Percentiles rank a stretch among this genome's conserved stretches.
These are phyloP conservation scores for Epichloe hybrida DNA, from an alignment of 2,329 filamentous ascomycete genomes.

Conservation along the genomic window DNA sequence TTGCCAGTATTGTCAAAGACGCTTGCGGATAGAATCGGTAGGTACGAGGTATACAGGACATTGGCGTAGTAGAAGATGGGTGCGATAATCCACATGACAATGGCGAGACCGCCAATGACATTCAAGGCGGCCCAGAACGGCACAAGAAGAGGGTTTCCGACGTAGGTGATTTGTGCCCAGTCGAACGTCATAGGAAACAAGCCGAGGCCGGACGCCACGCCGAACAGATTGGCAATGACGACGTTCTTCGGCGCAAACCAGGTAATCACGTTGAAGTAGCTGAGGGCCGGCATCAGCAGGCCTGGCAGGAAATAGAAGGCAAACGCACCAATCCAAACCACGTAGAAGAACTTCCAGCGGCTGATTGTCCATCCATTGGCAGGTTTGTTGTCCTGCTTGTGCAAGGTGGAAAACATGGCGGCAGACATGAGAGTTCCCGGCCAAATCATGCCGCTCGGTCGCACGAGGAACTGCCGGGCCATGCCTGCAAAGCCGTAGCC, in stretches of 20 bases:
- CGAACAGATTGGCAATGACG: slow-evolving; percentile 76
- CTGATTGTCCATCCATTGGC: slow-evolving; percentile 75
- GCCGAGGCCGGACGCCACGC: slow-evolving; percentile 70
- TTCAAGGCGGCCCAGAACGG: slow-evolving; percentile 83
- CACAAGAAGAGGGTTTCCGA: slow-evolving; percentile 70
- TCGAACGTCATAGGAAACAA: slow-evolving; percentile 80
- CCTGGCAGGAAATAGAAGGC: slow-evolving; percentile 78
- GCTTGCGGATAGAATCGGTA: slow-evolving; percentile 72
- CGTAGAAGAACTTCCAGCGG: slow-evolving; percentile 71
- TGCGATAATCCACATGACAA: slow-evolving; percentile 76
- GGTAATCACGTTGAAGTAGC: slow-evolving; percentile 79
- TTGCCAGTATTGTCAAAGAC: slow-evolving; percentile 78
- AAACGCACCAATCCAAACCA: slow-evolving; percentile 58
- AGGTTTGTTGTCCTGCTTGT: slow-evolving; percentile 70
- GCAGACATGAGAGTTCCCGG: slow-evolving; percentile 78
- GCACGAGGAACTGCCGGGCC: slow-evolving; percentile 66
- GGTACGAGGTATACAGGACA: slow-evolving; percentile 66
- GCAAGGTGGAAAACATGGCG: slow-evolving; percentile 77
- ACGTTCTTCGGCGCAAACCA: slow-evolving; percentile 82
- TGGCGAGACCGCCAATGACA: slow-evolving; percentile 63
- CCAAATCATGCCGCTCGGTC: slow-evolving; percentile 85
- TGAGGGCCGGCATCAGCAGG: slow-evolving; percentile 68
- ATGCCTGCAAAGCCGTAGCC: slow-evolving; percentile 80
- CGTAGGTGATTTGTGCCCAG: slow-evolving; percentile 82
- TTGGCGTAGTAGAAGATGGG: slow-evolving; percentile 73